Conservation (phyloP, 2,329 filamentous ascomycete genomes). For the Capronia epimyces region DNA sequence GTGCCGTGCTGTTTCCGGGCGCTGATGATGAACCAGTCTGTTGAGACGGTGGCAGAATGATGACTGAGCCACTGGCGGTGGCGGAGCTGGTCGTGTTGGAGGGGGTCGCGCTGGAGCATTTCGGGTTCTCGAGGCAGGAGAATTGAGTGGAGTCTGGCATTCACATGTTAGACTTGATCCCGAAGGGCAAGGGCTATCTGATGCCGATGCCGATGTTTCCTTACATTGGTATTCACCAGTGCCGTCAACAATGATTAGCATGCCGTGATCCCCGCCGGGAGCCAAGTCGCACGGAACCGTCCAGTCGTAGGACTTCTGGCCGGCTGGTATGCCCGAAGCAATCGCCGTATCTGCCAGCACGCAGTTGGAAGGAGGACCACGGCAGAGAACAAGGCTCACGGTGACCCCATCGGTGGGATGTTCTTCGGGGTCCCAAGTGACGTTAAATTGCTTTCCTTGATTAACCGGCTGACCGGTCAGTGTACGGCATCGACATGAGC, state of each 20-base stretch:
- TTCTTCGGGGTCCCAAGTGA: conserved; percentile 26
- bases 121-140: conserved; percentile 22
- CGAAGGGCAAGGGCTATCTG: background rate
- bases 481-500: background rate
- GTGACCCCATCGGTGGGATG: conserved; percentile 23
- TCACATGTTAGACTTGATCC: background rate
- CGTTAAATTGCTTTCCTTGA: conserved; percentile 24
- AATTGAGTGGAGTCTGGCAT: conserved; percentile 28
- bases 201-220: background rate
- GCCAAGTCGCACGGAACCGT: conserved; percentile 26
- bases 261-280: conserved; percentile 27
- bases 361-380: conserved; percentile 27
- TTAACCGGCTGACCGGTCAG: conserved; percentile 22
- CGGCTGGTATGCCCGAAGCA: conserved; percentile 23
- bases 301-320: conserved; percentile 24
- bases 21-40: conserved; percentile 6
- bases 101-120: conserved; percentile 5
- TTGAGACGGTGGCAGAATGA: conserved; percentile 12
- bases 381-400: conserved; percentile 28
- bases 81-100: conserved; percentile 2
- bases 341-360: conserved; percentile 21
- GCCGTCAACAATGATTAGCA: conserved; percentile 30
- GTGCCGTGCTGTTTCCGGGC: background rate
- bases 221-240: conserved; percentile 29
- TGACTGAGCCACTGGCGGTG: conserved; percentile 8